Evolutionary conservation across 2,329 filamentous ascomycete genomes (phyloP).

Genomic region (Penicillium griseofulvum): DNA sequence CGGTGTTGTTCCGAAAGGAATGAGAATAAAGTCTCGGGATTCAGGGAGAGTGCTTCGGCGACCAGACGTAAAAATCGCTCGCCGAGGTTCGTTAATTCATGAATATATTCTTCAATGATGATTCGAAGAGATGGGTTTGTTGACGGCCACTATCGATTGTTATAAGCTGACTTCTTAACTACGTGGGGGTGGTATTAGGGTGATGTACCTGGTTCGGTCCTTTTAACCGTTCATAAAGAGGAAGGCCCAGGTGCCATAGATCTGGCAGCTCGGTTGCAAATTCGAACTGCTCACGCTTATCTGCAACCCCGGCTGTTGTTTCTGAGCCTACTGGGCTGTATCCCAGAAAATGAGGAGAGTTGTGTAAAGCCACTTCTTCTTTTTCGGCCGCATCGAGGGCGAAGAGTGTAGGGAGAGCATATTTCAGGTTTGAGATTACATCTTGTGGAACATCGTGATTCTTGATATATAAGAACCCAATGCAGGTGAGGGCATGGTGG

Average conservation of each 20-base stretch:
- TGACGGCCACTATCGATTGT: not conserved
- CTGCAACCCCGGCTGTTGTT: not conserved
- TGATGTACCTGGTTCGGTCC: not conserved
- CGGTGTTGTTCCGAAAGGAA: not conserved
- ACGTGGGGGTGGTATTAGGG: not conserved
- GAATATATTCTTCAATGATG: not conserved
- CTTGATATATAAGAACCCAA: constrained; percentile 29
- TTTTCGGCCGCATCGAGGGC: not conserved
- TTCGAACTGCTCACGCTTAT: not conserved
- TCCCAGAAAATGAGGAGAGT: not conserved
- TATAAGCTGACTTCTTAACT: not conserved
- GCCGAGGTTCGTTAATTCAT: not conserved
- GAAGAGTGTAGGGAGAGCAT: not conserved
- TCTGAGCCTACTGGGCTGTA: not conserved
- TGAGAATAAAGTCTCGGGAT: not conserved
- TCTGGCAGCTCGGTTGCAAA: not conserved
- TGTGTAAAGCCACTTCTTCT: not conserved
- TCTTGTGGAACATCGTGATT: constrained; percentile 21
- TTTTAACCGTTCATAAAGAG: not conserved
- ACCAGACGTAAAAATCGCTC: not conserved
- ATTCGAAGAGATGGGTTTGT: not conserved
- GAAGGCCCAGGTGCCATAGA: not conserved
- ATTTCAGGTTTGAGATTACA: constrained; percentile 18
- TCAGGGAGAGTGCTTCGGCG: not conserved
- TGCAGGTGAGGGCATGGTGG: constrained; percentile 15